Evolutionary conservation across 345 rosid genomes (phyloP), one percentile per base, ranked within the genome.

Genomic region (Bruguiera gymnorhiza): DNA sequence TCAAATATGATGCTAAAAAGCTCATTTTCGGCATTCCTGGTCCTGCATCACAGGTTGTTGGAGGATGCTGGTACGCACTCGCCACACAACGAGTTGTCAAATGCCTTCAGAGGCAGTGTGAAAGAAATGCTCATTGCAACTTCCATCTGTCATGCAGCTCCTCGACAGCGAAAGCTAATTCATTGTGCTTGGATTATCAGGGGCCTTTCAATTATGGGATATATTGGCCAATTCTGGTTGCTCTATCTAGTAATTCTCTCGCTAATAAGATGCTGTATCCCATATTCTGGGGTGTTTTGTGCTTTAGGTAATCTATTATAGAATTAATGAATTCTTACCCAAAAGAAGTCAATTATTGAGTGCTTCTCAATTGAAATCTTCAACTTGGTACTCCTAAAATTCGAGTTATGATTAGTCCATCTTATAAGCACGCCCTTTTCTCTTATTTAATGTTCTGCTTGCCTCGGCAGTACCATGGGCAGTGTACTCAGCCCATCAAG

Each of bases 41-140:
- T 13, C 50, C 11, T 20, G 26, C 23, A 19, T 8, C 69, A 20
- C 64, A 87, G 90, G 90, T 83, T 46, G 81, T 83, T 2, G 93
- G 93, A 67, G 93, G 89, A 18, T 86, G 86, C 66, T 88, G 93
- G 90, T 88, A 86, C 57, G 82, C 83, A 15, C 87, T 88, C 0
- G 86, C 87, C 0, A 83, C 75, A 26, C 84, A 80, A 46, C 80
- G 86, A 0, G 82, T 85, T 0, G 79, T 78, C 29, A 65, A 79
- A 3, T 88, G 93, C 62, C 83, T 88, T 31, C 68, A 70, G 73
- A 62, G 73, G 63, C 83, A 81, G 10, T 82, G 87, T 27, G 80
- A 60, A 32, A 73, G 68, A 48, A 71, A 56, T 23, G 61, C 63
- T 2, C 68, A 64, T 8, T 80, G 85, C 78, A 63, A 75, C 62